Evolutionary conservation across 495 filamentous ascomycete species (phyloP).

Genomic region (Aspergillus olivimuriae): DNA sequence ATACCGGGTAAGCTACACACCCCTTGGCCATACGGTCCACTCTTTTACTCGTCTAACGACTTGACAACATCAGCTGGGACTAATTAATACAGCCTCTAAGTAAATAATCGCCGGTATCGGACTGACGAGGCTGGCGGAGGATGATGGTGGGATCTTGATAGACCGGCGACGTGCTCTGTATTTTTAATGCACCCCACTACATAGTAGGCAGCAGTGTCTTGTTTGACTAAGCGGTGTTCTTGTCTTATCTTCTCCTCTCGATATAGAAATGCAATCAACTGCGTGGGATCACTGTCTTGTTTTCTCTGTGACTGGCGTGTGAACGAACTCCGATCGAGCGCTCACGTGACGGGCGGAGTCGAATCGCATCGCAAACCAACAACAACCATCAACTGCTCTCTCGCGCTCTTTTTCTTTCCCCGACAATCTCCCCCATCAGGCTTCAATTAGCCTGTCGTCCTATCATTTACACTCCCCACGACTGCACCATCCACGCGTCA

Average conservation of each 20-base stretch:
- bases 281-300: too few species aligned
- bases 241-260: constrained; percentile 3
- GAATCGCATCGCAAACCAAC: too few species aligned
- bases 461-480: too few species aligned
- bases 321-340: too few species aligned
- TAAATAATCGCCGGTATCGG: background rate
- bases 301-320: background rate
- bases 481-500: background rate
- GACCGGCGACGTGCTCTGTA: constrained; percentile 17
- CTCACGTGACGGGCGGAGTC: too few species aligned
- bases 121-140: background rate
- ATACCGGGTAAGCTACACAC: constrained; percentile 58
- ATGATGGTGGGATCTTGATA: constrained; percentile 5
- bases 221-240: constrained; percentile 6
- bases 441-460: too few species aligned
- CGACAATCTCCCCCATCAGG: too few species aligned
- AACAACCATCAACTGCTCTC: too few species aligned
- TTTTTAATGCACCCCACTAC: constrained; percentile 15
- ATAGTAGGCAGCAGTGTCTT: constrained; percentile 12
- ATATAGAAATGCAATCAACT: background rate
- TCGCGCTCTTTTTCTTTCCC: too few species aligned
- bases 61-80: constrained; percentile 37
- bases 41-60: constrained; percentile 11
- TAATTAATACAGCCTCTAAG: constrained; percentile 15
- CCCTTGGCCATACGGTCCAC: background rate